phyloP scores from a whole-genome alignment of 805 yeast genomes.

The Yarrowia sp. region DNA sequence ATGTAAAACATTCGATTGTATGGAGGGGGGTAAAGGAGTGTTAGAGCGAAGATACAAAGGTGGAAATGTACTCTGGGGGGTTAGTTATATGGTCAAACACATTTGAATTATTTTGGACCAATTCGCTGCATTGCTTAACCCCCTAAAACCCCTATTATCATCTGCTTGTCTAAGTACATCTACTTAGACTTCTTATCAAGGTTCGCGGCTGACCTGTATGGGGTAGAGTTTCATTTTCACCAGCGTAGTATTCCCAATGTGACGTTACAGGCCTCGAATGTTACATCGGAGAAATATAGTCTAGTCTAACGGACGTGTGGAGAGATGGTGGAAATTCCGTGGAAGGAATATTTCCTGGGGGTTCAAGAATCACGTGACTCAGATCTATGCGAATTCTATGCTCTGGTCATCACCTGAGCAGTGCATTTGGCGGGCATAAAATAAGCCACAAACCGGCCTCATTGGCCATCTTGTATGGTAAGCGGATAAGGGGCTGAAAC shows the following conservation, averaged over 20 bases:
- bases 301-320: slow-evolving; percentile 3
- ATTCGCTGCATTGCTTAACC: too few relatives aligned
- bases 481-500: slow-evolving; percentile 10
- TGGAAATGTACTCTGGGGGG: neutral
- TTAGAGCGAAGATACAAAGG: neutral
- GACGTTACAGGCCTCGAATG: neutral
- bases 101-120: neutral
- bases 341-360: too few relatives aligned
- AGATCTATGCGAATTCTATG: too few relatives aligned
- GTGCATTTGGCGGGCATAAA: neutral
- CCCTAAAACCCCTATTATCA: neutral
- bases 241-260: slow-evolving; percentile 33
- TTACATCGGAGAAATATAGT: neutral
- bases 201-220: slow-evolving; percentile 20
- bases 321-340: neutral
- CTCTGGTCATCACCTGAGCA: too few relatives aligned
- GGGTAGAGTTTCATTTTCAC: slow-evolving; percentile 25
- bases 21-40: neutral
- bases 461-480: slow-evolving; percentile 9
- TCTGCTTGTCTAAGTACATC: neutral
- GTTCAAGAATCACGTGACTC: neutral
- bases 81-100: too few relatives aligned
- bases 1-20: neutral
- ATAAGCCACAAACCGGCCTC: neutral
- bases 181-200: slow-evolving; percentile 17